These are phyloP conservation scores for Beauveria caledonica DNA, from an alignment of 2,329 filamentous ascomycete species.

Conservation along the genomic window DNA sequence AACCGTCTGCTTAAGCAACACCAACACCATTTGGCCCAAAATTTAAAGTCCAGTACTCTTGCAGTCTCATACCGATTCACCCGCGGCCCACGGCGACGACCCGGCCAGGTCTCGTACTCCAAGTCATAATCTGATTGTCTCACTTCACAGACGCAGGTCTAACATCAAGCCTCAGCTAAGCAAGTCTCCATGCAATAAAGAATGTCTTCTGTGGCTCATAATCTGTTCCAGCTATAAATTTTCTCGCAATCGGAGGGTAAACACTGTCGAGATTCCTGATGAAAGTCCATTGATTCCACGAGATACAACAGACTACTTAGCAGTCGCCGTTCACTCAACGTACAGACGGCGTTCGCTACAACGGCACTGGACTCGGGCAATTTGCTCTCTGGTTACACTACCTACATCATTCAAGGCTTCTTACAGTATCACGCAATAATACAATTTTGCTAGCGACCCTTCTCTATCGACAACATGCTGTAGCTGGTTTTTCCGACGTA, in stretches of 20 bases:
- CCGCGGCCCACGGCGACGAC: background rate
- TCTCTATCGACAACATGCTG: background rate
- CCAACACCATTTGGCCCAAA: background rate
- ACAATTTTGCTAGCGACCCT: background rate
- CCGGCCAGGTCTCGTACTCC: background rate
- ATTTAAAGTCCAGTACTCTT: background rate
- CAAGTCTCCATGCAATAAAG: background rate
- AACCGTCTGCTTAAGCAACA: background rate
- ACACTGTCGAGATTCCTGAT: too few species aligned
- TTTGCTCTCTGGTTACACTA: background rate
- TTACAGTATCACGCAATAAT: constrained; percentile 4
- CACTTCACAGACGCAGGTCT: background rate
- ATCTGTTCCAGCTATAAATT: background rate
- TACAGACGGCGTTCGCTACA: background rate
- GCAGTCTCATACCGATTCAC: background rate
- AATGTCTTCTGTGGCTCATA: background rate
- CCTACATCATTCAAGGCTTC: background rate
- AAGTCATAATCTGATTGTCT: background rate
- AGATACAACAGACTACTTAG: too few species aligned
- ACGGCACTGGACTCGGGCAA: background rate
- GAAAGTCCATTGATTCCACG: too few species aligned
- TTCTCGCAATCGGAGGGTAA: too few species aligned
- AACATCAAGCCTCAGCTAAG: background rate
- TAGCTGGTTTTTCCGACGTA: constrained; percentile 7
- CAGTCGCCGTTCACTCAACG: background rate